Base-by-base conservation (phyloP, 2,329 filamentous ascomycete species). In the Fusarium incarnatum region DNA sequence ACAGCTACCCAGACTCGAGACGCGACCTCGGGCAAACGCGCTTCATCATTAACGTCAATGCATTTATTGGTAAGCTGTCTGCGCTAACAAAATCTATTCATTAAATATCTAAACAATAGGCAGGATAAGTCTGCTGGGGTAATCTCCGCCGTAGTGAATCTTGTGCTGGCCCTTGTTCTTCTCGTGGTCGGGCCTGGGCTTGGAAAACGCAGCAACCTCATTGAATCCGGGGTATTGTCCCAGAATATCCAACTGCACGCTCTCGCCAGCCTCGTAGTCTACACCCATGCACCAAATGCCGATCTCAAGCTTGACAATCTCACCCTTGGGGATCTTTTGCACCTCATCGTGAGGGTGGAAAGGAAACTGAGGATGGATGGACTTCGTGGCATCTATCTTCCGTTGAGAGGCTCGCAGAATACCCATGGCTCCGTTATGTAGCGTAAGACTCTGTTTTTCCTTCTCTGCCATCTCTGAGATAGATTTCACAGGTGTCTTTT, bases 61-160 rank as follows among this genome's bases (percentile, higher is more conserved):
- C 18, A 12, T 37, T 12, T n/a, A 37, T 12, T n/a, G 16, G 16
- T 0, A 2, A 4, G 40, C 12, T 20, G 7, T 22, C 52, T 41
- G 41, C 25, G 5, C 25, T 27, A 27, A 10, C 25, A 27, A 27
- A 25, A 28, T 28, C 32, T 34, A 18, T 34, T 34, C 32, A 20
- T 16, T n/a, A 62, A 23, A 54, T 9, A 8, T 52, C 56, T 18
- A 37, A 11, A 70, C 42, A 37, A 75, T 64, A 3, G 71, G 71
- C 9, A 73, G 50, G 20, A 73, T 72, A 5, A 73, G 25, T 5
- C 57, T 46, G n/a, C 71, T 73, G 6, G 71, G 60, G 27, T 73
- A 22, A 27, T 73, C 62, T 0, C 61, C 58, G 2, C 71, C 68
- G 25, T 58, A 70, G 25, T 73, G 56, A 37, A 73, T 61, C 25